phyloP scores from a whole-genome alignment of 2,329 filamentous ascomycete species.

The Penicillium sp. region DNA sequence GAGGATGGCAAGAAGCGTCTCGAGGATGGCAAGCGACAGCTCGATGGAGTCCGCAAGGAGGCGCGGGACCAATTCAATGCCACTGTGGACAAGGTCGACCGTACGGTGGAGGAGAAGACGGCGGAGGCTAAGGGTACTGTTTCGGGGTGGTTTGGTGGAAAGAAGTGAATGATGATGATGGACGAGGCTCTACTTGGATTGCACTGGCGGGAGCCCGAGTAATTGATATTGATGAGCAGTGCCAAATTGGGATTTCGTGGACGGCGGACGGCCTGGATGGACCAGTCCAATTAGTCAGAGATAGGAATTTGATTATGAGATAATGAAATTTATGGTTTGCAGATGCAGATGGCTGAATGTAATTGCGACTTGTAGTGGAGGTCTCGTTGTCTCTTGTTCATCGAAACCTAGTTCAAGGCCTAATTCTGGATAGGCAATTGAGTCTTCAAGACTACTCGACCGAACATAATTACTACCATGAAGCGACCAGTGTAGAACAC shows the following conservation, averaged over 20 bases:
- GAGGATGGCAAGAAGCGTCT: neutral
- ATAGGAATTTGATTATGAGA: neutral
- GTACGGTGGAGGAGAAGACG: conserved; percentile 75
- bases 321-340: neutral
- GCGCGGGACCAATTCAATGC: conserved; percentile 55
- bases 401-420: neutral
- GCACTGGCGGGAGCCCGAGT: neutral
- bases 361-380: neutral
- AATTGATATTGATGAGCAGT: neutral
- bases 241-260: neutral
- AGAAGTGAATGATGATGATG: conserved; percentile 27
- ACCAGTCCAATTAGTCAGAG: neutral
- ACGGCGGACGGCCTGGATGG: too few relatives aligned
- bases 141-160: conserved; percentile 80
- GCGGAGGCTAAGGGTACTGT: conserved; percentile 81
- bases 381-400: neutral
- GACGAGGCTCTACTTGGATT: neutral
- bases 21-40: conserved; percentile 58
- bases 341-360: neutral
- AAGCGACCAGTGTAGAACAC: neutral
- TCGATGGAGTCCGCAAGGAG: conserved; percentile 68
- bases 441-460: neutral
- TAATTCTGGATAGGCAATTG: neutral
- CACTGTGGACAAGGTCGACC: conserved; percentile 75
- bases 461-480: neutral